These are phyloP conservation scores for Chlorella variabilis DNA, from an alignment of 163 green algal genomes.

Conservation along the genomic window DNA sequence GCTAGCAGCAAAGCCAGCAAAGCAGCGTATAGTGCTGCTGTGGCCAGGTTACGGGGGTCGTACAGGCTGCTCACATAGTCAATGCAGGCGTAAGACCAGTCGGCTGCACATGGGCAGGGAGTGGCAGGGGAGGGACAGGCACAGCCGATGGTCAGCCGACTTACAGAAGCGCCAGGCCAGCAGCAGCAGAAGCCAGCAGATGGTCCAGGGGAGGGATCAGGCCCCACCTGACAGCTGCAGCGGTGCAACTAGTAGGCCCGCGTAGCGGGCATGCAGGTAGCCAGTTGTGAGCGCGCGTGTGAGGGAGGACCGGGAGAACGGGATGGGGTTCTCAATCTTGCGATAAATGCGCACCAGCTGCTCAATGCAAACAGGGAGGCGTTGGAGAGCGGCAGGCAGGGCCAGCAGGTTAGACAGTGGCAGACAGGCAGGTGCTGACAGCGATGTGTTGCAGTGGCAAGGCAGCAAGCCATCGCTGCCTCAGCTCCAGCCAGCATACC, in stretches of 20 bases:
- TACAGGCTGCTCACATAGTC: constrained; percentile 57
- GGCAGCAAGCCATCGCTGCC: too few relatives aligned
- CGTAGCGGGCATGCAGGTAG: constrained; percentile 81
- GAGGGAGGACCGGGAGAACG: constrained; percentile 20
- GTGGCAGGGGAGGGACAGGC: background rate
- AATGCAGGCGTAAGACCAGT: constrained; percentile 87
- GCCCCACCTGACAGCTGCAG: constrained; percentile 38
- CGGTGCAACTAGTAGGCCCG: constrained; percentile 70
- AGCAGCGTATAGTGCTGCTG: constrained; percentile 58
- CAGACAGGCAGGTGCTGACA: too few relatives aligned
- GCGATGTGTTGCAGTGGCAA: too few relatives aligned
- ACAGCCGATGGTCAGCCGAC: too few relatives aligned
- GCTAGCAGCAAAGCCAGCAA: constrained; percentile 37
- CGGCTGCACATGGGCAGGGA: constrained; percentile 61
- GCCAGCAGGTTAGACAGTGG: too few relatives aligned
- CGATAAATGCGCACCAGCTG: constrained; percentile 77
- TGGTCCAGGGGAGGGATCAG: too few relatives aligned
- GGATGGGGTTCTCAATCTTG: constrained; percentile 88
- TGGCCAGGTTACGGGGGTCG: constrained; percentile 71
- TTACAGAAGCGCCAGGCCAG: too few relatives aligned
- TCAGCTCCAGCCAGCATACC: constrained; percentile 5
- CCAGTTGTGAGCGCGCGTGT: constrained; percentile 58
- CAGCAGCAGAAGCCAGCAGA: too few relatives aligned
- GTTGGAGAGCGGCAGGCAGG: too few relatives aligned
- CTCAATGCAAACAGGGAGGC: too few relatives aligned